Evolutionary conservation across 257 asterid species (phyloP).

Genomic region (Cordia subcordata): DNA sequence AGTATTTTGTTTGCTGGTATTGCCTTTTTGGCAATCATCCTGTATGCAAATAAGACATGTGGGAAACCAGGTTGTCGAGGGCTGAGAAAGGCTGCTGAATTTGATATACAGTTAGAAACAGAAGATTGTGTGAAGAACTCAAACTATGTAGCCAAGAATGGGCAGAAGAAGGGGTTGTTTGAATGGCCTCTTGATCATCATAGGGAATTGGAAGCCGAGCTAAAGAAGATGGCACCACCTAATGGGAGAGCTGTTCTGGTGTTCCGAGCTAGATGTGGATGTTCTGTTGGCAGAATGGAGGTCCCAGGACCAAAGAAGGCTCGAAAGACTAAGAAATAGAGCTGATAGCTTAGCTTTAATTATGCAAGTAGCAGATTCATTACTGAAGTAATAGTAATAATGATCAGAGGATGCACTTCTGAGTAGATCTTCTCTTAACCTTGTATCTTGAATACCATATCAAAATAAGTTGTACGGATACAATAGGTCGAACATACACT

Average conservation of each 20-base stretch:
- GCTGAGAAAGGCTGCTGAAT: constrained; percentile 77
- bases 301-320: constrained; percentile 74
- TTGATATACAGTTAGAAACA: constrained; percentile 84
- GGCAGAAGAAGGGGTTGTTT: constrained; percentile 57
- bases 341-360: constrained; percentile 11
- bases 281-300: constrained; percentile 87
- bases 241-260: constrained; percentile 90
- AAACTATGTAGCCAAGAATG: constrained; percentile 22
- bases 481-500: constrained; percentile 12
- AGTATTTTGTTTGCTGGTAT: constrained; percentile 50
- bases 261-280: constrained; percentile 88
- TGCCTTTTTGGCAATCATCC: constrained; percentile 53
- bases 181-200: constrained; percentile 80
- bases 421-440: constrained; percentile 13
- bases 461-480: constrained; percentile 29
- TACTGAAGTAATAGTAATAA: constrained; percentile 20
- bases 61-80: constrained; percentile 78
- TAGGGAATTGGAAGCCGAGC: constrained; percentile 85
- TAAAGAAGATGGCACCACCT: constrained; percentile 89
- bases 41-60: constrained; percentile 53
- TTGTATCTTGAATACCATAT: constrained; percentile 35
- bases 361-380: constrained; percentile 17
- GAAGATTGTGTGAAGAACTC: constrained; percentile 64
- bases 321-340: constrained; percentile 72
- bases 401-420: constrained; percentile 23